Base-by-base conservation (phyloP, 164 flowering plant species). In the Akebia trifoliata region DNA sequence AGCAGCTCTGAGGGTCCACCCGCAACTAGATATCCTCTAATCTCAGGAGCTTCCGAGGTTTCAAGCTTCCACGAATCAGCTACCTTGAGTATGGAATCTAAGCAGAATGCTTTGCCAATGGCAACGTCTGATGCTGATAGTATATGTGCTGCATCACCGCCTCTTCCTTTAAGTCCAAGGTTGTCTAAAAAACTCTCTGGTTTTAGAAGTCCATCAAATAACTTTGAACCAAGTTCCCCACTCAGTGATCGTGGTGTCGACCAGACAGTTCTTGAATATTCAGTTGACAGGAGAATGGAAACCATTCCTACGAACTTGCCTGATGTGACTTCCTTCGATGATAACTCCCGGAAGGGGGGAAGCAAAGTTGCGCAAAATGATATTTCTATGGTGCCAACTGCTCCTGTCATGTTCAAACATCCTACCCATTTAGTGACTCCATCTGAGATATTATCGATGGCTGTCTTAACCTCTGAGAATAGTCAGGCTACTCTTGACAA, bases 401-500 rank as follows among this genome's bases (percentile, higher is more conserved):
- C 80, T 43, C 70, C 75, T 50, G 31, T 67, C 30, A 59, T 69
- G 68, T 85, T 84, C 73, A 84, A 78, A 65, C 90, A 81, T 61
- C 91, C 96, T 18, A 87, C 92, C 44, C 96, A 90, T 73, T 71
- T 93, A 39, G 70, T 93, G 45, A 93, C 99, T 45, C 97, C 99
- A 38, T 73, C 87, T 29, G 99, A 93, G 72, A 80, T 89, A 35
- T 59, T 87, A 43, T 58, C 65, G 30, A 82, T 57, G 81, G 84
- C 84, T 34, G 76, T 44, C 58, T 74, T 87, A 51, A 74, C 94
- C 9, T 63, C 91, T 46, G 96, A 83, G 50, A 62, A 32, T 29
- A 56, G 72, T 38, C n/a, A n/a, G n/a, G n/a, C n/a, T n/a, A n/a
- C n/a, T n/a, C 85, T 72, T 37, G 69, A 62, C 34, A 74, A 75